Evolutionary conservation across 2,329 filamentous ascomycete species (phyloP), one percentile per base, ranked within the genome.

Genomic region (Cladosporium phlei): DNA sequence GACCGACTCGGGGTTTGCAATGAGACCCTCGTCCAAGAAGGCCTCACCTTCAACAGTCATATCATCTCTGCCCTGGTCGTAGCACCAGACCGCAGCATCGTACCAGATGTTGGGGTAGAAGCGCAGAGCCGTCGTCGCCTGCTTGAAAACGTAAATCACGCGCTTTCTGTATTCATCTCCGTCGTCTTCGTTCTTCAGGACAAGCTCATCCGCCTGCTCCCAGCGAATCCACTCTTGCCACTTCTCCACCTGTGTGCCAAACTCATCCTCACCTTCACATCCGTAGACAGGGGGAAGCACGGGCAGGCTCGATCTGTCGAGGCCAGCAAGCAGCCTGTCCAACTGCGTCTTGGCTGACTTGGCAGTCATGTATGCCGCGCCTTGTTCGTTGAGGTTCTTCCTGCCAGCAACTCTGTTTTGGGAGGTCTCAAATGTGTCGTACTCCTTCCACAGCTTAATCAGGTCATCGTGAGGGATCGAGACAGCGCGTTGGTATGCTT

Each of bases 81-180:
- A 89, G 66, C 88, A 95, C 80, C 91, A 97, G 55, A 95, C 86
- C 1, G 90, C 87, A 8, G 89, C 91, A 50, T 96, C 89, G 39
- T 89, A 90, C 93, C 93, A 98, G 57, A 96, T 83, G 63, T 95
- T 87, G 3, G 93, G 90, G 80, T 91, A 93, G 68, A 97, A 98
- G 40, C 90, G 83, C 46, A 98, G 72, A 3, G 89, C 85, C 86
- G 96, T 95, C 37, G 95, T 71, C 4, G 91, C 88, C 65, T 96
- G 91, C 65, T 89, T 93, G 73, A 95, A 97, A 53, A 88, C 85
- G 65, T 94, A 95, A 6, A 96, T 67, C 32, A 97, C 79, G 30
- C 93, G 83, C 55, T 85, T 78, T 55, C 85, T 85, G 67, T 85
- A 93, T 5, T 79, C 76, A 43, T 81, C 77, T 3, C 78, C 73